These are phyloP conservation scores for Cytospora leucostoma DNA, from an alignment of 2,329 filamentous ascomycete genomes.

Conservation along the genomic window DNA sequence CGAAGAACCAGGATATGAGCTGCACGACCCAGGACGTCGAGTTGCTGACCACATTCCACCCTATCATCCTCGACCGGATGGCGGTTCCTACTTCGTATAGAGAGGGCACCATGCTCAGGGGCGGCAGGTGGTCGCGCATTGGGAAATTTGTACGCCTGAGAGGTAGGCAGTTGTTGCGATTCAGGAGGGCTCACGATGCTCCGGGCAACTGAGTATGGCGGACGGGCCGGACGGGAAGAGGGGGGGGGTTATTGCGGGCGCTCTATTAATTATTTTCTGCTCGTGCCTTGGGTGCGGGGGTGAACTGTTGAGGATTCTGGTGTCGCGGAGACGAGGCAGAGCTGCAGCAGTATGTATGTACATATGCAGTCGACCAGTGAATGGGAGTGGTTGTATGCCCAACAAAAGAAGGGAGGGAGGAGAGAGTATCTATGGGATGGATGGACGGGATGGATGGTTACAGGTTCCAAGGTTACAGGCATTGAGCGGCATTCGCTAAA, in stretches of 20 bases:
- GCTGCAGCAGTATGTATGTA: not conserved
- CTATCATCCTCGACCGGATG: slow-evolving; percentile 28
- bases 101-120: slow-evolving; percentile 18
- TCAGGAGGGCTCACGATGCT: not conserved
- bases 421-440: not conserved
- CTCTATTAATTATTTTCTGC: not conserved
- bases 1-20: slow-evolving; percentile 35
- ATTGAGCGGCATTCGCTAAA: not conserved
- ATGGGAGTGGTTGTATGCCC: not conserved
- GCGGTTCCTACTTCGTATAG: slow-evolving; percentile 23
- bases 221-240: slow-evolving; percentile 13
- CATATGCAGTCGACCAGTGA: not conserved
- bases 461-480: not conserved
- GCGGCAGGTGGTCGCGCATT: slow-evolving; percentile 16
- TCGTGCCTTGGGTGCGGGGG: not conserved
- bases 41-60: slow-evolving; percentile 29
- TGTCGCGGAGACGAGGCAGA: not conserved
- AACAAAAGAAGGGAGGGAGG: not conserved
- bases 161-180: not conserved
- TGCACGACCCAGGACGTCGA: slow-evolving; percentile 30
- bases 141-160: not conserved
- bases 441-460: not conserved
- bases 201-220: slow-evolving; percentile 5
- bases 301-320: not conserved
- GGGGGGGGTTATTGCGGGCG: no score